Percentiles rank a stretch among this genome's conserved stretches.
Conservation (phyloP, 768 basidiomycete species). For the Termitomyces sp. region DNA sequence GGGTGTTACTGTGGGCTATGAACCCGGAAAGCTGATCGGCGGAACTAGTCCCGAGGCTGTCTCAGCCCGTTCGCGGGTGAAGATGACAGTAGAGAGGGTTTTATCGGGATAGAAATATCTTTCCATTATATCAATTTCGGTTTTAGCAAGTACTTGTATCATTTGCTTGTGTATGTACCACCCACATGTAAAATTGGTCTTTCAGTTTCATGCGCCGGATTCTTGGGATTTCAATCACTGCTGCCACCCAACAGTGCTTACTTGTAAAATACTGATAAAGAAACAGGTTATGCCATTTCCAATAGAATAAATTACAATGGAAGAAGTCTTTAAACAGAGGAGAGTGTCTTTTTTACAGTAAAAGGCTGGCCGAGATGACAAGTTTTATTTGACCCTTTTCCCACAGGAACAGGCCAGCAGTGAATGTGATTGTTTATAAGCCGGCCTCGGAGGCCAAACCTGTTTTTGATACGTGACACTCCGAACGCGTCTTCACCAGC, state of each 20-base stretch:
- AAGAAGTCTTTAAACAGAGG: too few relatives aligned
- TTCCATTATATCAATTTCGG: background rate
- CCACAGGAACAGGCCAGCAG: too few relatives aligned
- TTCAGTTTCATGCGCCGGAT: background rate
- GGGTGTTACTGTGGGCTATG: constrained; percentile 52
- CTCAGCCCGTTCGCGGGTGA: constrained; percentile 58
- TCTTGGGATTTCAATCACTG: background rate
- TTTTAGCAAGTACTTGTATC: background rate
- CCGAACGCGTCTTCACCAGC: background rate
- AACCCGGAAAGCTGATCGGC: constrained; percentile 45
- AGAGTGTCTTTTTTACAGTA: too few relatives aligned
- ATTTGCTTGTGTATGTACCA: background rate
- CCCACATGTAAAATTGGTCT: background rate
- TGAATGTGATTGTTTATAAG: background rate
- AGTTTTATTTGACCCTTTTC: too few relatives aligned
- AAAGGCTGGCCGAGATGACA: too few relatives aligned
- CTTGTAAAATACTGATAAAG: too few relatives aligned
- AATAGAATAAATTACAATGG: too few relatives aligned
- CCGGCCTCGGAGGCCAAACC: background rate
- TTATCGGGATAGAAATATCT: background rate
- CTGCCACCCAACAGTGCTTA: too few relatives aligned
- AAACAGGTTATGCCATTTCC: too few relatives aligned
- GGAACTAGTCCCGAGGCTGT: constrained; percentile 56
- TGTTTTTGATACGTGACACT: background rate
- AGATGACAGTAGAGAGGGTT: constrained; percentile 64